phyloP scores from a whole-genome alignment of 2,329 filamentous ascomycete species.

The Hymenoscyphus repandus region DNA sequence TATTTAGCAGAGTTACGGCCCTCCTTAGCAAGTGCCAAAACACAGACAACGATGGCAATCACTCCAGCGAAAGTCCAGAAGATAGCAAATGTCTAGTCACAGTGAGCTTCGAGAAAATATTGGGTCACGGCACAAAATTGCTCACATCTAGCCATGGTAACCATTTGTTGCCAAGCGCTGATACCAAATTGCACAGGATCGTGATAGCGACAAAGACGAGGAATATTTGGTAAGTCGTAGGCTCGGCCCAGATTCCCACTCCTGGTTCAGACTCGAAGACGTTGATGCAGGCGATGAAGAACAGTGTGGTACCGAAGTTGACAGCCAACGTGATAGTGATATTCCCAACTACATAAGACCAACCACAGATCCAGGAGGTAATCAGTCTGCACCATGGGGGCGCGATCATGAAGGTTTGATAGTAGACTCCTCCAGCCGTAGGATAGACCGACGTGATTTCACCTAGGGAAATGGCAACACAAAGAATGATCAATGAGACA shows the following conservation, averaged over 20 bases:
- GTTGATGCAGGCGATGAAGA: constrained; percentile 50
- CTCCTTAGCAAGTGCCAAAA: constrained; percentile 62
- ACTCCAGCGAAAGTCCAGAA: constrained; percentile 71
- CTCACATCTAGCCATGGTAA: constrained; percentile 61
- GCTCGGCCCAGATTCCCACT: constrained; percentile 40
- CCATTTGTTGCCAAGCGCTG: constrained; percentile 47
- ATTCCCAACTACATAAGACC: constrained; percentile 71
- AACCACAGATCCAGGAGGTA: constrained; percentile 65
- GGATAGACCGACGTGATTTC: constrained; percentile 73
- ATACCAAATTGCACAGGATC: constrained; percentile 44
- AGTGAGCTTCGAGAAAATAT: background rate
- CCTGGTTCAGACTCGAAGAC: constrained; percentile 45
- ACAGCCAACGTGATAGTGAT: constrained; percentile 72
- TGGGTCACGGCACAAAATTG: background rate
- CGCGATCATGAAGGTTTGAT: constrained; percentile 70
- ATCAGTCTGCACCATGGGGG: constrained; percentile 53
- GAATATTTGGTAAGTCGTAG: constrained; percentile 39
- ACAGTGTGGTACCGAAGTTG: constrained; percentile 48
- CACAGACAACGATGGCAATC: constrained; percentile 56
- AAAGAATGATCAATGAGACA: constrained; percentile 65
- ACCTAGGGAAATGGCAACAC: constrained; percentile 63
- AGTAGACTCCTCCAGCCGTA: constrained; percentile 70
- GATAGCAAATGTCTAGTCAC: constrained; percentile 58
- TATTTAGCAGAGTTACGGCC: constrained; percentile 50
- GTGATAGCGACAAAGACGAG: constrained; percentile 45